A percentile compares a stretch with the other conserved stretches of the same genome.
Evolutionary conservation across 169 alveolate genomes (phyloP).

Genomic region (Eimeria praecox): DNA sequence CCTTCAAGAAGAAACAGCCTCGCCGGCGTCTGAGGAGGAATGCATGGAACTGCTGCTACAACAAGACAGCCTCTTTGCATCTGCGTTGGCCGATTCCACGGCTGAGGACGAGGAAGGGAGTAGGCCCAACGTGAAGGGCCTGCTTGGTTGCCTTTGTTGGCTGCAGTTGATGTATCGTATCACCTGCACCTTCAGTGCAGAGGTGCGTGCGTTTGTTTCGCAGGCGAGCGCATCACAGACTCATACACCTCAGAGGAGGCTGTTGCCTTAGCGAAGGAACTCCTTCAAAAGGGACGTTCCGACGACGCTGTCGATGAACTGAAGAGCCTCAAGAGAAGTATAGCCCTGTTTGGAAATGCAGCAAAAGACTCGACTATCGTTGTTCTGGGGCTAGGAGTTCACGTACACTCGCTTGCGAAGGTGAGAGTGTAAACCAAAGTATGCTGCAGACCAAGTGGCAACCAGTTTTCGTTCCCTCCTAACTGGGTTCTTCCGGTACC

Average conservation of each 20-base stretch:
- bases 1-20: slow-evolving; percentile 18
- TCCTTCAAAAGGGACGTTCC: background rate
- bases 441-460: background rate
- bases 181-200: background rate
- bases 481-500: background rate
- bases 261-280: background rate
- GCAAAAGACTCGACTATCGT: slow-evolving; percentile 18
- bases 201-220: background rate
- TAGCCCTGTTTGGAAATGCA: background rate
- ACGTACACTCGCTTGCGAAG: background rate
- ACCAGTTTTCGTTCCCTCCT: background rate
- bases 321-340: background rate
- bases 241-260: slow-evolving; percentile 2
- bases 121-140: background rate
- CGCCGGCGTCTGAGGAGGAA: slow-evolving; percentile 12
- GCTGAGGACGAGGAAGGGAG: background rate
- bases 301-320: background rate
- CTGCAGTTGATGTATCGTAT: background rate
- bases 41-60: slow-evolving; percentile 14
- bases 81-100: background rate
- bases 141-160: background rate
- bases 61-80: slow-evolving; percentile 10
- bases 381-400: slow-evolving; percentile 32
- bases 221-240: background rate
- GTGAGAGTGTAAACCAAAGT: background rate